Conservation (phyloP, 2,329 filamentous ascomycete species). For the Pseudonectria foliicola region DNA sequence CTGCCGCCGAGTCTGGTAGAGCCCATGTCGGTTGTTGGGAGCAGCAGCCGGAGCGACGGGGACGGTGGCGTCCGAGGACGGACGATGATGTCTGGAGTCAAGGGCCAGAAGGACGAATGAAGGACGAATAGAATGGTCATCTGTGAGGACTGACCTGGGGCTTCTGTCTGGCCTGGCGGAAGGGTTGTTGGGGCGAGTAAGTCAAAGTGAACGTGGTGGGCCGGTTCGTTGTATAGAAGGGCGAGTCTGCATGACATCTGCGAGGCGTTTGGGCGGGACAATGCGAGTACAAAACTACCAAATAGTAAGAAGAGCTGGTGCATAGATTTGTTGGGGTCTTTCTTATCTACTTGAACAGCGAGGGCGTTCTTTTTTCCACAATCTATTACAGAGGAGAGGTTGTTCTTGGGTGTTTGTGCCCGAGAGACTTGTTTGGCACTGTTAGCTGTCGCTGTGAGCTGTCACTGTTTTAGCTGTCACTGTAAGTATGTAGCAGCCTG, state of each 20-base stretch:
- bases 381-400: no score
- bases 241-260: slow-evolving; percentile 14
- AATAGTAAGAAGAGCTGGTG: slow-evolving; percentile 5
- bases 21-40: slow-evolving; percentile 21
- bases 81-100: slow-evolving; percentile 23
- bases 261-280: slow-evolving; percentile 17
- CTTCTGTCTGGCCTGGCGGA: no score
- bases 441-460: no score
- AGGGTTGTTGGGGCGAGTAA: slow-evolving; percentile 12
- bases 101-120: slow-evolving; percentile 40
- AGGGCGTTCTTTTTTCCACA: no score
- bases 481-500: no score
- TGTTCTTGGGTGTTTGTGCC: no score
- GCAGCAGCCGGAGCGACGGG: slow-evolving; percentile 29
- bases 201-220: slow-evolving; percentile 2
- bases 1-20: slow-evolving; percentile 23
- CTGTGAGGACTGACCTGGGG: no score
- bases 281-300: slow-evolving; percentile 11
- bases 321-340: background rate
- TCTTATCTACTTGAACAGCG: no score
- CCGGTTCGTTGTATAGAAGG: slow-evolving; percentile 1
- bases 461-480: no score
- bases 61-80: slow-evolving; percentile 35
- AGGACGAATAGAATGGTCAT: background rate
- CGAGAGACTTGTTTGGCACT: no score